These are phyloP conservation scores for Kalaharituber pfeilii DNA, from an alignment of 2,329 filamentous ascomycete genomes.

Conservation along the genomic window DNA sequence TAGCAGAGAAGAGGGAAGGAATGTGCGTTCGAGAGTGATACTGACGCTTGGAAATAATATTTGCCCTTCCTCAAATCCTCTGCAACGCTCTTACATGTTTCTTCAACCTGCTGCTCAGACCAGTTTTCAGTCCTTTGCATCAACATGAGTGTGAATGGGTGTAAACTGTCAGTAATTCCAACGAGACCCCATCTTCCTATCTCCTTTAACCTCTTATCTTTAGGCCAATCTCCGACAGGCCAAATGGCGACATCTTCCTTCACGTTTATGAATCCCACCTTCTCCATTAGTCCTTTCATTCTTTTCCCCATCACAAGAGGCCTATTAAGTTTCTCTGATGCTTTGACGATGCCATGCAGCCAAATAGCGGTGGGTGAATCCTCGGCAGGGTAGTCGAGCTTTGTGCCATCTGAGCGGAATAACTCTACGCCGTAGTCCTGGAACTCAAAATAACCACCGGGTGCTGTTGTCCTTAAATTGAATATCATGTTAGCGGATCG, in stretches of 20 bases:
- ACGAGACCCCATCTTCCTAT: slow-evolving; percentile 30
- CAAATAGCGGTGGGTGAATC: slow-evolving; percentile 9
- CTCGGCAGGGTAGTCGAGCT: slow-evolving; percentile 19
- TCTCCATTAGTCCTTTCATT: slow-evolving; percentile 31
- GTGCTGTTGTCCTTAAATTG: slow-evolving; percentile 25
- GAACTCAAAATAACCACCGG: slow-evolving; percentile 32
- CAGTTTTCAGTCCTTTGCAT: slow-evolving; percentile 10
- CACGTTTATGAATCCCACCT: slow-evolving; percentile 39
- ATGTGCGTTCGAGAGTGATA: too few species aligned
- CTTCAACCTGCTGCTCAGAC: slow-evolving; percentile 1
- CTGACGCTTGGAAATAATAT: not conserved
- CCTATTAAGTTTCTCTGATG: slow-evolving; percentile 25
- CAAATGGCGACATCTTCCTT: slow-evolving; percentile 34
- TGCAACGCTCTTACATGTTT: not conserved
- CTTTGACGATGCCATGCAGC: slow-evolving; percentile 22
- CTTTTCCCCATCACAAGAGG: slow-evolving; percentile 26
- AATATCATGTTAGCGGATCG: too few species aligned
- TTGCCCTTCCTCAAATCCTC: not conserved
- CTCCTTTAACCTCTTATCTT: slow-evolving; percentile 36
- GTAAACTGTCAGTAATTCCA: slow-evolving; percentile 27
- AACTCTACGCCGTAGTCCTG: slow-evolving; percentile 30
- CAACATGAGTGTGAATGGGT: slow-evolving; percentile 24
- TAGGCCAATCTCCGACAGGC: slow-evolving; percentile 37
- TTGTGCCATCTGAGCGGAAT: slow-evolving; percentile 31
- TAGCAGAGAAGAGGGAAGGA: too few species aligned